Base-by-base conservation (phyloP, 208 protist species). In the Phytomonas sp. region DNA sequence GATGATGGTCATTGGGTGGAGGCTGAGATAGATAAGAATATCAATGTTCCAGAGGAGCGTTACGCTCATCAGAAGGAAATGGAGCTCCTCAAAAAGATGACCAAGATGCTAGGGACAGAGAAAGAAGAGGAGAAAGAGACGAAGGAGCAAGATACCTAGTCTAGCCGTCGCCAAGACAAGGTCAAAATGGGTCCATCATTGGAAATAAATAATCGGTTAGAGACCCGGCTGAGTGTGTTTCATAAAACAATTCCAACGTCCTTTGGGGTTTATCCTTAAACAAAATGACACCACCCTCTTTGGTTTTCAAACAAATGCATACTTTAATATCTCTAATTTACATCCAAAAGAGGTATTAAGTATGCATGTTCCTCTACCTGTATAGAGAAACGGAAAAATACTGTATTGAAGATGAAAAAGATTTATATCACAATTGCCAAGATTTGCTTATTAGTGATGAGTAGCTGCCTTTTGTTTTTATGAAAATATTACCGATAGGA, bases 11-110 rank as follows among this genome's bases (percentile, higher is more conserved):
- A 85, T 69, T 95, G 89, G 89, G 70, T 95, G 26, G 89, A 95
- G 82, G 89, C 89, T n/a, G 87, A 95, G 78, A 77, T 93, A 29
- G 85, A 93, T 31, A 83, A 92, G 70, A 92, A 92, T 68, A 84
- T 92, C 43, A 81, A 81, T 61, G 80, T 84, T 13, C 87, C 87
- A 31, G 87, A 95, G 76, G 89, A 95, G 69, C 86, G 82, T 32
- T 95, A 95, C 73, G 89, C 89, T 4, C 77, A 84, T 70, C 68
- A 83, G 26, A 77, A 76, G 31, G 83, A 92, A 67, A 61, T 83
- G 23, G 79, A 90, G 72, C 37, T 68, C n/a, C 74, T 95, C 67
- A 83, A 84, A 73, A 71, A 66, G 31, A 69, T 95, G 33, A 63
- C 87, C 46, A 32, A 70, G 32, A 73, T 83, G 68, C 63, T 95